Conservation (phyloP, 1,139 yeast genomes). For the Kodamaea ohmeri region DNA sequence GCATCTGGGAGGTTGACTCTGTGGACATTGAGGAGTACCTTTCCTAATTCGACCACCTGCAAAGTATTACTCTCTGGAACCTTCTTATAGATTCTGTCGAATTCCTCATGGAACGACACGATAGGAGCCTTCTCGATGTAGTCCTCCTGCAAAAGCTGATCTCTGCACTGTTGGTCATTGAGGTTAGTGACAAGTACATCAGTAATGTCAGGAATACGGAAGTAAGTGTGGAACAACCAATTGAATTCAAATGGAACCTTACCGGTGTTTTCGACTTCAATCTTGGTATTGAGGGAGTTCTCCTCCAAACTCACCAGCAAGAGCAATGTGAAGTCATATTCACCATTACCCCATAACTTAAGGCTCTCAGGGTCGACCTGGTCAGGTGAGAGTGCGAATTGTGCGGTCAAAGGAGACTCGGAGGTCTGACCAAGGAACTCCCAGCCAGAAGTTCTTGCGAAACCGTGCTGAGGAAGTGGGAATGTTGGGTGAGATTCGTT, state of each 20-base stretch:
- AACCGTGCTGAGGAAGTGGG: conserved; percentile 88
- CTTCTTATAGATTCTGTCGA: conserved; percentile 76
- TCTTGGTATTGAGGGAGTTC: conserved; percentile 59
- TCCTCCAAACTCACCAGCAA: conserved; percentile 58
- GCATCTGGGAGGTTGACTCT: conserved; percentile 76
- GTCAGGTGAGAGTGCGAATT: conserved; percentile 88
- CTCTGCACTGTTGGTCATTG: conserved; percentile 66
- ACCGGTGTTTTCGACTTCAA: conserved; percentile 76
- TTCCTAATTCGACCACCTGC: conserved; percentile 67
- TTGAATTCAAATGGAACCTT: conserved; percentile 70
- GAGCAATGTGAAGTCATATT: conserved; percentile 71
- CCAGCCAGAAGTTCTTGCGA: conserved; percentile 88
- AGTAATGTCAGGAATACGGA: conserved; percentile 69
- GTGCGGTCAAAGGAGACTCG: conserved; percentile 59
- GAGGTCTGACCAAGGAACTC: conserved; percentile 84
- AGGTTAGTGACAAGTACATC: conserved; percentile 76
- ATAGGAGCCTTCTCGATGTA: conserved; percentile 73
- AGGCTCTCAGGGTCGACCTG: conserved; percentile 66
- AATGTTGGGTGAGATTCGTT: conserved; percentile 35
- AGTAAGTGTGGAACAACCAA: conserved; percentile 95
- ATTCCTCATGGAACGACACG: conserved; percentile 71
- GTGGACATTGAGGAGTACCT: conserved; percentile 62
- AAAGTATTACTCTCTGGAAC: conserved; percentile 54
- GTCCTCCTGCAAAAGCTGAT: conserved; percentile 63
- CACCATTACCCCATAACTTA: conserved; percentile 46